Conservation (phyloP, 768 basidiomycete species). For the Macrolepiota fuliginosa region DNA sequence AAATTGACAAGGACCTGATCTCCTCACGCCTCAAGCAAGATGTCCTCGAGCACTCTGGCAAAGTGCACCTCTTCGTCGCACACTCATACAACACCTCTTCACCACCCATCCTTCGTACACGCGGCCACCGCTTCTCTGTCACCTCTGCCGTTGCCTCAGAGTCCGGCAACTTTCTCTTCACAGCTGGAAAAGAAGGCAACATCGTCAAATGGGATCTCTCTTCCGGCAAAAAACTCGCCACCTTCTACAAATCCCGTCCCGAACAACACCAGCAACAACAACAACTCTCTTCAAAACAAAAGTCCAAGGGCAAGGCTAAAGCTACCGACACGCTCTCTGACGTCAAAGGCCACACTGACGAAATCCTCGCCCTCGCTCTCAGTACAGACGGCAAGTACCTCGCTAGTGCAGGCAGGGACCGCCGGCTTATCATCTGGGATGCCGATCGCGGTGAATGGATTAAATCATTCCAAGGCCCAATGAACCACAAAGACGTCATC, state of each 20-base stretch:
- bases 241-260: conserved; percentile 59
- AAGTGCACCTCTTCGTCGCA: conserved; percentile 79
- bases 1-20: conserved; percentile 92
- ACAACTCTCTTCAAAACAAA: neutral
- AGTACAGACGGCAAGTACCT: conserved; percentile 84
- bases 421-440: conserved; percentile 85
- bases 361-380: conserved; percentile 79
- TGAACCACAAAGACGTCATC: conserved; percentile 52
- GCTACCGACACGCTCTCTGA: conserved; percentile 44
- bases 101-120: conserved; percentile 55
- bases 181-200: conserved; percentile 86
- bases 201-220: conserved; percentile 84
- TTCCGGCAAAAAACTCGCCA: conserved; percentile 56
- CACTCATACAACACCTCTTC: conserved; percentile 62
- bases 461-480: conserved; percentile 76
- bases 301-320: conserved; percentile 51
- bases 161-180: conserved; percentile 75
- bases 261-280: conserved; percentile 14
- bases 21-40: conserved; percentile 89
- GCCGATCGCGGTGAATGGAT: conserved; percentile 72
- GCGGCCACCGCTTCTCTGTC: conserved; percentile 75
- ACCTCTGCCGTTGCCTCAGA: conserved; percentile 81
- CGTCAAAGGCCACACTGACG: conserved; percentile 79
- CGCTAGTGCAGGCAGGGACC: conserved; percentile 85
- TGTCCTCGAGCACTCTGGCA: conserved; percentile 87